Base-by-base conservation (phyloP, 2,329 filamentous ascomycete species). In the Acephala macrosclerotiorum region DNA sequence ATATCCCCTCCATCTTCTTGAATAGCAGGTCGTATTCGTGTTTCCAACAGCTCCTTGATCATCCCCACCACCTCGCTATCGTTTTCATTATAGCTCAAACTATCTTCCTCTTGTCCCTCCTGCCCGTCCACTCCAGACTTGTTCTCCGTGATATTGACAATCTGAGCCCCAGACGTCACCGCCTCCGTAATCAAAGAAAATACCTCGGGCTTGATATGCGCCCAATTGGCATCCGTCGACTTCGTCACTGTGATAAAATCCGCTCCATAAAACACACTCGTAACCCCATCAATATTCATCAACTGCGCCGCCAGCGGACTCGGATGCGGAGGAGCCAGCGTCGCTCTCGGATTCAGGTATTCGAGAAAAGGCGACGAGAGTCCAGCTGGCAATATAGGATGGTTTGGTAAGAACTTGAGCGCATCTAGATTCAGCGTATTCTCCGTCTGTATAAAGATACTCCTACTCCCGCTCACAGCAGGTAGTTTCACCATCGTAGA, bases 181-280 rank as follows among this genome's bases (percentile, higher is more conserved):
- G 91, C 90, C 80, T 98, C 95, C 58, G 94, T 98, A 78, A 99
- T 97, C 67, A 98, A 83, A 68, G 93, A 91, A 80, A 98, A 99
- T 35, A 98, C 89, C 79, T 99, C 96, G 1, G 96, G 95, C 75
- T 96, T 96, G 74, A 99, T 89, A 78, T 97, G 93, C 45, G 92
- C 91, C 96, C 96, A 99, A 75, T 94, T 93, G 2, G 91, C 92
- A 71, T 96, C 92, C 69, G 89, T 85, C 57, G 92, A 88, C 79
- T 99, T 99, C 51, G 92, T 97, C 40, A 99, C 91, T 14, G 96
- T 99, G 80, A 99, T 98, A 82, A 97, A 98, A 78, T 99, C 94
- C 38, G 88, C 82, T 60, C 95, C 96, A 80, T 97, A 97, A 80
- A 98, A 98, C 25, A 99, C 92, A 1, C 93, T 90, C 2, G 91